phyloP scores from a whole-genome alignment of 768 basidiomycete genomes.

The Leccinum variicolor region DNA sequence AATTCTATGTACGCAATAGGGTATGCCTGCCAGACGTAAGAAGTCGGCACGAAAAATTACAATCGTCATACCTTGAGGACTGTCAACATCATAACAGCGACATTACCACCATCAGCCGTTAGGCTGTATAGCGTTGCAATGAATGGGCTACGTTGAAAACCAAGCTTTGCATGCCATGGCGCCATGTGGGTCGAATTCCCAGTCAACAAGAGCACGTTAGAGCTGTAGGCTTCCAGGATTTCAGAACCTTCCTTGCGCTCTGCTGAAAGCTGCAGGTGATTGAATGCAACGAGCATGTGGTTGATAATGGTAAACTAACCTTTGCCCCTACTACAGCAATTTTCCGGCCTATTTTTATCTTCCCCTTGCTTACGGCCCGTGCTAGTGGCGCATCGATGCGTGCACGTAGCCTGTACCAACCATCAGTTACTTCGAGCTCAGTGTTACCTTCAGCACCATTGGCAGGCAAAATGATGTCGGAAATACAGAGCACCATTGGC shows the following conservation, averaged over 20 bases:
- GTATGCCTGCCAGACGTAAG: slow-evolving; percentile 44
- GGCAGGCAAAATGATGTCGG: slow-evolving; percentile 59
- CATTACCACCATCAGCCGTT: slow-evolving; percentile 74
- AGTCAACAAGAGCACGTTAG: slow-evolving; percentile 59
- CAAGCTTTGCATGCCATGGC: slow-evolving; percentile 86
- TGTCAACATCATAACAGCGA: slow-evolving; percentile 71
- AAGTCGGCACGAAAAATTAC: not conserved
- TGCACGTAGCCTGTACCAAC: slow-evolving; percentile 90
- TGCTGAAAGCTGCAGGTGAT: slow-evolving; percentile 51
- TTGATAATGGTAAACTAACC: slow-evolving; percentile 42
- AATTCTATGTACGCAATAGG: slow-evolving; percentile 82
- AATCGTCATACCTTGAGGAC: slow-evolving; percentile 53
- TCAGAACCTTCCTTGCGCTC: slow-evolving; percentile 77
- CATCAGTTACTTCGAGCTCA: slow-evolving; percentile 90
- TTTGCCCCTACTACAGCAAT: slow-evolving; percentile 75
- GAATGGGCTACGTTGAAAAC: slow-evolving; percentile 64
- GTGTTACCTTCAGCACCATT: slow-evolving; percentile 36
- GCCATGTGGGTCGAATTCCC: slow-evolving; percentile 88
- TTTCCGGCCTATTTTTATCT: slow-evolving; percentile 78
- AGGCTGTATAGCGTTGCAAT: slow-evolving; percentile 78
- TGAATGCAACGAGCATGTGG: not conserved
- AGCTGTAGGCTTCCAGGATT: slow-evolving; percentile 75
- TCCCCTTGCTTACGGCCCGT: slow-evolving; percentile 63
- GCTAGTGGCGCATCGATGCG: slow-evolving; percentile 69
- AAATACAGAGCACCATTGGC: slow-evolving; percentile 85